Base-by-base conservation (phyloP, 306 rosid species). In the Acacia acuminata region DNA sequence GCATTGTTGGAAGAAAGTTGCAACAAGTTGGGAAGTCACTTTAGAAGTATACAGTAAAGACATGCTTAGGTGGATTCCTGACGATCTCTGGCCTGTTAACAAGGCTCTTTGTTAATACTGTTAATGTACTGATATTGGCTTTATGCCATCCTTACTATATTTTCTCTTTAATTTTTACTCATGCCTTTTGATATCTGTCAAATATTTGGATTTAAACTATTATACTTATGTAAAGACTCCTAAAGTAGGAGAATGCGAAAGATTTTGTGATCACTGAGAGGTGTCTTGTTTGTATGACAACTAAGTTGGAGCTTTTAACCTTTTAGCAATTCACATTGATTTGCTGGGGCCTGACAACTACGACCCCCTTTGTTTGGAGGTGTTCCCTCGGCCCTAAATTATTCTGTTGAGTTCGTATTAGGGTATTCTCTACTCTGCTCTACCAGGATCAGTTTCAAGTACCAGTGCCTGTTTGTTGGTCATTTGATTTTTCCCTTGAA, bases 1-100 rank as follows among this genome's bases (percentile, higher is more conserved):
- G 80, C 87, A 81, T 81, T 82, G 88, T 85, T 71, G 85, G 88
- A 77, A 84, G 90, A 83, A 85, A 88, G 88, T 90, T 85, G 85
- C 85, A 69, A 81, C 84, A 76, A 81, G 80, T 85, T 76, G 87
- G 86, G 84, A 87, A 73, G 67, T 71, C 84, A 73, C 88, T 83
- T 24, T 73, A 81, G 82, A 81, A 88, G 84, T 79, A 72, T 63
- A 82, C 83, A 85, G 78, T 82, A 91, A 86, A 76, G 83, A 80
- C 82, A 66, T 48, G 27, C 82, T 65, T 65, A 63, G 51, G 56
- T 84, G 85, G 85, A 73, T 82, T 79, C 86, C 88, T 74, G 6
- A 71, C 83, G 53, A 61, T 65, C 75, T 11, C 68, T 78, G 50
- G 82, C 86, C 85, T 71, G 82, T 81, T 77, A 63, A 88, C 85